Conservation (phyloP, 768 basidiomycete genomes). For the Boletus huronensis region DNA sequence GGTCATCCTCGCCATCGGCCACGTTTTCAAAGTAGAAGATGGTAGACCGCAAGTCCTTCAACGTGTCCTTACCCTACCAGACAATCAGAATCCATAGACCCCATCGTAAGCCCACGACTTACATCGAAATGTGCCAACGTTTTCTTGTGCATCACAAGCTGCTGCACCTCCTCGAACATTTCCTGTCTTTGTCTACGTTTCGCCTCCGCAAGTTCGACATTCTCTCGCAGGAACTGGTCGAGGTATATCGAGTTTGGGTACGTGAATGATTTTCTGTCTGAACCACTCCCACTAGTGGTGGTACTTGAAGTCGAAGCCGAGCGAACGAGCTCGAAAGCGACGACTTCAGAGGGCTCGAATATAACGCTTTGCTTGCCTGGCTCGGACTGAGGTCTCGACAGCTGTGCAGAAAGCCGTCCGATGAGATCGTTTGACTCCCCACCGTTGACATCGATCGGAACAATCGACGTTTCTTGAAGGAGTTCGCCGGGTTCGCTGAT, state of each 20-base stretch:
- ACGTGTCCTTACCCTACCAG: constrained; percentile 55
- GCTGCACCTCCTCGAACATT: constrained; percentile 34
- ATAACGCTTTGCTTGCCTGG: constrained; percentile 53
- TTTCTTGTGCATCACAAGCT: too few species aligned
- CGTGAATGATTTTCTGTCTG: constrained; percentile 39
- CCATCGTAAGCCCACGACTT: too few species aligned
- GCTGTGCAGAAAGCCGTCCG: constrained; percentile 40
- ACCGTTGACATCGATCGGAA: constrained; percentile 48
- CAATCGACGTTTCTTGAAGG: constrained; percentile 42
- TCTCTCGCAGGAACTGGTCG: constrained; percentile 66
- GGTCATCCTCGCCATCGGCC: constrained; percentile 46
- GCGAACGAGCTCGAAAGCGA: constrained; percentile 52
- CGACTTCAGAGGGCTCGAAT: constrained; percentile 57
- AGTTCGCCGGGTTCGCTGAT: constrained; percentile 32
- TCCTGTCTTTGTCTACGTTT: constrained; percentile 36
- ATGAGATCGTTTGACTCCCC: constrained; percentile 53
- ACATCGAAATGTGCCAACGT: too few species aligned
- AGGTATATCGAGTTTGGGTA: constrained; percentile 68
- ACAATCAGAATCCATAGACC: background rate
- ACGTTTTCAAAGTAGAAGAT: constrained; percentile 73
- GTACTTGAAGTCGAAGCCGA: constrained; percentile 17
- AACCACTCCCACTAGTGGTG: constrained; percentile 9
- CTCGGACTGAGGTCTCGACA: constrained; percentile 28
- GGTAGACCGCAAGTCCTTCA: constrained; percentile 57
- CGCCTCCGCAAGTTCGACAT: constrained; percentile 41